Conservation (phyloP, 129 eudicot species). For the Gnaphalium uliginosum region DNA sequence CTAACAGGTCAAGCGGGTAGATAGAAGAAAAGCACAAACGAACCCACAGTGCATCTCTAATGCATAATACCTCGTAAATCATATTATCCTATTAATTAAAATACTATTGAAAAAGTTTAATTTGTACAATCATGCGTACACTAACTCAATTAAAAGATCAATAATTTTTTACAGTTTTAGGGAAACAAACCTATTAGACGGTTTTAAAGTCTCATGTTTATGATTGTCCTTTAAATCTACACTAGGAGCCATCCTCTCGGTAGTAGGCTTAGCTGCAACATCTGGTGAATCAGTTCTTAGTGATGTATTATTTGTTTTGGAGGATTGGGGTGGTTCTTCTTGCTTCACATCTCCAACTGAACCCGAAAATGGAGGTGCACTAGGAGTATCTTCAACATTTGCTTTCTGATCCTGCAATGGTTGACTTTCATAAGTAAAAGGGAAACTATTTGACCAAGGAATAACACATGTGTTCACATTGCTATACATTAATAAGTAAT, state of each 20-base stretch:
- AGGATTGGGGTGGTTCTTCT: slow-evolving; percentile 36
- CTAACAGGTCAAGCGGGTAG: not conserved
- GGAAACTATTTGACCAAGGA: not conserved
- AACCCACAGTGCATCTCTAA: not conserved
- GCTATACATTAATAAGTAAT: not conserved
- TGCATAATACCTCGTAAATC: slow-evolving; percentile 8
- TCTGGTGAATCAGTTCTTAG: slow-evolving; percentile 28
- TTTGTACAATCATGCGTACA: not conserved
- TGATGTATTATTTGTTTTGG: slow-evolving; percentile 31
- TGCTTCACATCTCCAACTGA: slow-evolving; percentile 46
- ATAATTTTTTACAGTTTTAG: not conserved
- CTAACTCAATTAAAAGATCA: not conserved
- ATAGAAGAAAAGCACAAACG: not conserved
- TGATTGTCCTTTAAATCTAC: slow-evolving; percentile 28
- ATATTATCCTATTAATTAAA: not conserved
- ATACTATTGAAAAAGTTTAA: not conserved
- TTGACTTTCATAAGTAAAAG: slow-evolving; percentile 7
- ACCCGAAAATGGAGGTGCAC: slow-evolving; percentile 77
- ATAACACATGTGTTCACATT: not conserved
- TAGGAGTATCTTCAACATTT: slow-evolving; percentile 60
- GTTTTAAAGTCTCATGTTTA: slow-evolving; percentile 31
- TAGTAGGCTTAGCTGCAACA: slow-evolving; percentile 30
- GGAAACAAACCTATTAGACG: slow-evolving; percentile 47
- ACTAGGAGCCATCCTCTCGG: slow-evolving; percentile 26
- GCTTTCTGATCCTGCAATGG: slow-evolving; percentile 37